Conservation (phyloP, 2,329 filamentous ascomycete species). For the Penicillium sp. region DNA sequence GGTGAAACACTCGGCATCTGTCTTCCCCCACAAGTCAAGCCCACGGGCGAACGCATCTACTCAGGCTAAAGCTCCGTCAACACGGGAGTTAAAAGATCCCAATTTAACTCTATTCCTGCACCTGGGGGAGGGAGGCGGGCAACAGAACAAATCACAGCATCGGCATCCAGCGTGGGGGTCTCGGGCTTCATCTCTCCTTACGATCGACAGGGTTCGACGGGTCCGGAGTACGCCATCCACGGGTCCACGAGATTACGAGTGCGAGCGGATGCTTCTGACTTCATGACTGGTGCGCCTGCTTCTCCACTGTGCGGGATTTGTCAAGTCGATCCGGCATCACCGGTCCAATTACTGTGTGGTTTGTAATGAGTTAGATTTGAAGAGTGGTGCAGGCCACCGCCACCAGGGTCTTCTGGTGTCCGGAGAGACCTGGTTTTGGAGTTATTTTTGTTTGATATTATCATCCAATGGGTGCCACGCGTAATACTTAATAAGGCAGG, state of each 20-base stretch:
- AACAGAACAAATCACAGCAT: conserved; percentile 18
- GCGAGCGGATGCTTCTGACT: conserved; percentile 8
- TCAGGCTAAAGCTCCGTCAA: conserved; percentile 7
- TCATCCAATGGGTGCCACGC: not conserved
- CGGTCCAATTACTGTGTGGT: conserved; percentile 9
- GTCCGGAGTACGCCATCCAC: conserved; percentile 19
- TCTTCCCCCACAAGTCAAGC: not conserved
- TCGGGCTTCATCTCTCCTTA: conserved; percentile 7
- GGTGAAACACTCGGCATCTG: conserved; percentile 13
- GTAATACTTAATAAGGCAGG: conserved; percentile 7
- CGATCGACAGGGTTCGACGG: conserved; percentile 29
- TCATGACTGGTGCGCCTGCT: not conserved
- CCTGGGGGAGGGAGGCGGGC: not conserved
- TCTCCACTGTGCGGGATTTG: conserved; percentile 11
- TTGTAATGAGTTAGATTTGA: not conserved
- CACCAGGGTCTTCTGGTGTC: not conserved
- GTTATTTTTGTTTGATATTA: not conserved
- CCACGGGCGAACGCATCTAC: conserved; percentile 15
- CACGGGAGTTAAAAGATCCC: not conserved
- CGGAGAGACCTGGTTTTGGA: too few species aligned
- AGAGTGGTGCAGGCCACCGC: not conserved
- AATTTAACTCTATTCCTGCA: conserved; percentile 15
- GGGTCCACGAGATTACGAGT: conserved; percentile 15
- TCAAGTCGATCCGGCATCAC: conserved; percentile 16
- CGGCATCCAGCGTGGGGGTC: conserved; percentile 13